Evolutionary conservation across 2,329 filamentous ascomycete species (phyloP), one percentile per base, ranked within the genome.

Genomic region (Thielaviopsis populi): DNA sequence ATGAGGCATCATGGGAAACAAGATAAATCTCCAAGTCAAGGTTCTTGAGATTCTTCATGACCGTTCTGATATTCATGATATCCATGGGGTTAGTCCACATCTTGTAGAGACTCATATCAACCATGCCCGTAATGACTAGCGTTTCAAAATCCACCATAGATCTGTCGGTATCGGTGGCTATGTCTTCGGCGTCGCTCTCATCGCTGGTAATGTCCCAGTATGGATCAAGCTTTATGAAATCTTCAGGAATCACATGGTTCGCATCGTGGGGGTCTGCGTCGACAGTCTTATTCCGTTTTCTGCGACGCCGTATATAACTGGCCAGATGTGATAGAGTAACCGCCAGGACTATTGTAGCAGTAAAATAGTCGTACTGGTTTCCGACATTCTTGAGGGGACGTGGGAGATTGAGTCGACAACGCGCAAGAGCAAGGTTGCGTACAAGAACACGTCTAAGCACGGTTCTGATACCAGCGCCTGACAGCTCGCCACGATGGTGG

Each of bases 41-140:
- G 61, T 78, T 74, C 67, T 77, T 73, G 17, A 82, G 69, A 1
- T 71, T 69, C 30, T 70, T 68, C 22, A 81, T 73, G 1, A 75
- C 71, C 41, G 66, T 70, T 66, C 79, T 76, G 50, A 79, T 76
- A 67, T 81, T 80, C 67, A 71, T 71, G 15, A 81, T 73, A 67
- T 81, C 79, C 61, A 74, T 75, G 0, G 77, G 79, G 67, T 81
- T 81, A 65, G 76, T 74, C 74, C 77, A 80, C 2, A 82, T 73
- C 61, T 75, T 15, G 10, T 5, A 27, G 8, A 56, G 53, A 37
- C 17, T 33, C 2, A 3, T 7, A 15, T 56, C 53, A n/a, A 56
- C 33, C 53, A 37, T 30, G 53, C 11, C 2, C 17, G 27, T 56
- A 27, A 56, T 19, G 17, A 56, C n/a, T 7, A 56, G 27, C 6